Evolutionary conservation across 495 filamentous ascomycete genomes (phyloP), one percentile per base, ranked within the genome.

Genomic region (Astrothelium macrocarpum): DNA sequence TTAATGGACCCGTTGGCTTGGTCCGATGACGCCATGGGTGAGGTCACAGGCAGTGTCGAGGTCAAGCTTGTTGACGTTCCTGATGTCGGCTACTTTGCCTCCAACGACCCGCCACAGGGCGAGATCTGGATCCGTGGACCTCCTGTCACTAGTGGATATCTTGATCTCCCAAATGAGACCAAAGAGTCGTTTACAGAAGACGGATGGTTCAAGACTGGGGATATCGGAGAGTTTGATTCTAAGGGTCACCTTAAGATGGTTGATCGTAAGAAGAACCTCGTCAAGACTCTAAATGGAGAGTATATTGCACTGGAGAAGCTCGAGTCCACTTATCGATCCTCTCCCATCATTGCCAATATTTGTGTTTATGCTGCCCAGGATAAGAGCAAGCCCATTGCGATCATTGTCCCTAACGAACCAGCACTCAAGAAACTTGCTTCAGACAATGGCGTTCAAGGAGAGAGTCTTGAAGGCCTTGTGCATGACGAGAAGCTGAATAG

Each of bases 301-400:
- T 98, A 98, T 76, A 96, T 98, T 72, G 94, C 94, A 34, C 82
- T 98, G 23, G 94, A 98, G 85, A 98, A 98, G 83, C 89, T 98
- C 60, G 94, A 98, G 78, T 92, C 91, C 2, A 80, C 95, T 65
- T 98, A 98, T 78, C 90, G 94, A 62, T 86, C 91, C 34, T 82
- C 85, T 4, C 81, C 87, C 7, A 83, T 97, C 2, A 91, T 97
- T 26, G 87, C 82, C 70, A 98, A 98, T 76, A 96, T 98, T 75
- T 97, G 94, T 73, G 88, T 96, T 59, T 92, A 95, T 70, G 94
- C 93, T 62, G 89, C 90, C 58, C 68, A 82, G 66, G 81, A 87
- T 66, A 85, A 94, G 74, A 82, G 83, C 70, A 95, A 90, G 80
- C 94, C 94, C 1, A 76, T 97, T 64, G 94, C 94, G 23, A 93